Conservation (phyloP, 2,329 filamentous ascomycete species). For the Fusarium duplospermum region DNA sequence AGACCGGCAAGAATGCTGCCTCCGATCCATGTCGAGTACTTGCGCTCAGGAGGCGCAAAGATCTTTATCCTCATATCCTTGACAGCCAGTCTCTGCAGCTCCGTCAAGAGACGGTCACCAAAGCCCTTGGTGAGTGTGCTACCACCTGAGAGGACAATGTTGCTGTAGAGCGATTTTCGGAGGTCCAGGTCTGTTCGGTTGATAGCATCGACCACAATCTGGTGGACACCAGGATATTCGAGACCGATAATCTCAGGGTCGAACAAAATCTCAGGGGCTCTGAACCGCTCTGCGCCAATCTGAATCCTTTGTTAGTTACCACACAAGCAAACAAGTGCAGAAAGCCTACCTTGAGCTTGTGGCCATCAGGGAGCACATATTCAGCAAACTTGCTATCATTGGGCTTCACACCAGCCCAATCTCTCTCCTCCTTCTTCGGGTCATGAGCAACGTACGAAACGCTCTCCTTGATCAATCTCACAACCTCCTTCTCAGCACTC, state of each 20-base stretch:
- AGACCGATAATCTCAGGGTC: slow-evolving; percentile 95
- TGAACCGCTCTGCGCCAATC: slow-evolving; percentile 93
- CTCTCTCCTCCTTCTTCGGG: slow-evolving; percentile 94
- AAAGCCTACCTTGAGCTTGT: slow-evolving; percentile 83
- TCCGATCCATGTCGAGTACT: slow-evolving; percentile 99
- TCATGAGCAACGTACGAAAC: slow-evolving; percentile 91
- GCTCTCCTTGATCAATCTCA: slow-evolving; percentile 95
- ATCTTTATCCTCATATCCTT: slow-evolving; percentile 99
- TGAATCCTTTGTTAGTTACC: slow-evolving; percentile 51
- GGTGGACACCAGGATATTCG: slow-evolving; percentile 96
- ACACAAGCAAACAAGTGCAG: too few species aligned
- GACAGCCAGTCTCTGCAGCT: slow-evolving; percentile 92
- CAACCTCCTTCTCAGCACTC: slow-evolving; percentile 99
- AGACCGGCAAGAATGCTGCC: slow-evolving; percentile 96
- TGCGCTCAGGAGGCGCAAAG: slow-evolving; percentile 95
- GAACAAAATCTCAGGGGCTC: slow-evolving; percentile 96
- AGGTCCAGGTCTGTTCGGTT: slow-evolving; percentile 95
- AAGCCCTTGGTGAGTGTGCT: slow-evolving; percentile 98
- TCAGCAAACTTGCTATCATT: slow-evolving; percentile 84
- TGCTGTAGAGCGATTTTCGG: slow-evolving; percentile 91
- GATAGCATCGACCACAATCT: slow-evolving; percentile 97
- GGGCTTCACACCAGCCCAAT: slow-evolving; percentile 85
- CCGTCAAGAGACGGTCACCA: slow-evolving; percentile 88
- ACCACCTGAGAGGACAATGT: slow-evolving; percentile 96
- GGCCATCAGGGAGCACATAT: slow-evolving; percentile 91